Base-by-base conservation (phyloP, 257 asterid species). In the Solanum chilense region DNA sequence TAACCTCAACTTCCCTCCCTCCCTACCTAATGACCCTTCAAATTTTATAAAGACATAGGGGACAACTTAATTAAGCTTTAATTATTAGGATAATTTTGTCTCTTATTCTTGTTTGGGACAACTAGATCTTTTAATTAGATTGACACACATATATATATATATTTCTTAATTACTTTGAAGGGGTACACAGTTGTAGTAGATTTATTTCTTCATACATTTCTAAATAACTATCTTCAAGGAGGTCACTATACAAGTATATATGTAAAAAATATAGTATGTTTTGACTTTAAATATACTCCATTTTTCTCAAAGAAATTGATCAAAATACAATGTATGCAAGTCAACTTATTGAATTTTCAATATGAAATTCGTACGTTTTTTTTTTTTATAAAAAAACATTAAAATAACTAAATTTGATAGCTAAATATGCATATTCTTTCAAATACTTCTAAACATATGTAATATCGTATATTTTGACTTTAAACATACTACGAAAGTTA, bases 11-110 rank as follows among this genome's bases (percentile, higher is more conserved):
- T 80, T 89, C 89, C 89, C 88, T 89, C 89, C 89, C 88, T 69
- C 82, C 76, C 66, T 80, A 80, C 87, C 62, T 76, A 90, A 88
- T 85, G 91, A 70, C 95, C 88, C 90, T 93, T 89, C 90, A 91
- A 83, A 75, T 82, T 88, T 88, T 42, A 78, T 77, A 88, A 86
- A 87, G 94, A 87, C 92, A 88, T 66, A 20, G 27, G 85, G 81
- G 85, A n/a, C 86, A 86, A 85, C 75, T 89, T 86, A 74, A 81
- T 87, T 86, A 74, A 81, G 77, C 45, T 87, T 35, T 73, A 73
- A 29, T 85, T 39, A 39, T 58, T 84, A 87, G 86, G 87, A 29
- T 27, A 47, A 44, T 47, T 20, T 27, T 18, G 42, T 47, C 42
- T 80, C 66, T 45, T 78, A 10, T 78, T 77, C 62, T 25, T 80